A percentile compares a stretch with the other conserved stretches of the same genome.
Conservation (phyloP, 306 rosid genomes). For the Pachyrhizus erosus region DNA sequence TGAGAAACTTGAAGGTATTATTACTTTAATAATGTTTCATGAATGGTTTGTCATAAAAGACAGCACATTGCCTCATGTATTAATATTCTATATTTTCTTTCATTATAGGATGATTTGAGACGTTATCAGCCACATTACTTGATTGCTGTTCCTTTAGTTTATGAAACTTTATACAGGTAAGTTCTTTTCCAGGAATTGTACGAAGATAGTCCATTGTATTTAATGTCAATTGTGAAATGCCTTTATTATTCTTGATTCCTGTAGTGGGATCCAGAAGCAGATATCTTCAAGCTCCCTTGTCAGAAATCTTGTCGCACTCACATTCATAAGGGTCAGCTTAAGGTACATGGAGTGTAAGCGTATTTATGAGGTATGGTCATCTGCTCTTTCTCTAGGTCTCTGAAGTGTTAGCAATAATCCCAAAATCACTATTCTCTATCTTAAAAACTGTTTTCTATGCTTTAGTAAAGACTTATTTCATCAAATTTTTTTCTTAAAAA, state of each 20-base stretch:
- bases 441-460: conserved; percentile 16
- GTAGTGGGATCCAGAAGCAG: conserved; percentile 91
- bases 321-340: conserved; percentile 78
- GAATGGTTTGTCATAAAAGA: conserved; percentile 26
- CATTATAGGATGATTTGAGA: conserved; percentile 70
- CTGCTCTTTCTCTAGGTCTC: conserved; percentile 23
- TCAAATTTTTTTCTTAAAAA: background rate
- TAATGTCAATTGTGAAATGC: conserved; percentile 26
- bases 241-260: conserved; percentile 31
- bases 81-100: conserved; percentile 30
- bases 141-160: conserved; percentile 92
- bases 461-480: conserved; percentile 17
- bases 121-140: conserved; percentile 75
- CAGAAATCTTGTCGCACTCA: conserved; percentile 79
- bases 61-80: background rate
- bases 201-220: conserved; percentile 28
- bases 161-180: conserved; percentile 93
- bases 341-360: conserved; percentile 88
- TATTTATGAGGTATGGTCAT: conserved; percentile 80
- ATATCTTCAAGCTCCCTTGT: conserved; percentile 66
- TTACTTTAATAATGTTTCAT: conserved; percentile 28
- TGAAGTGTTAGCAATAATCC: conserved; percentile 6
- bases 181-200: conserved; percentile 16
- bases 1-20: conserved; percentile 88
- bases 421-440: conserved; percentile 20